These are phyloP conservation scores for Pythium apleroticum DNA, from an alignment of 352 stramenopile species.

Conservation along the genomic window DNA sequence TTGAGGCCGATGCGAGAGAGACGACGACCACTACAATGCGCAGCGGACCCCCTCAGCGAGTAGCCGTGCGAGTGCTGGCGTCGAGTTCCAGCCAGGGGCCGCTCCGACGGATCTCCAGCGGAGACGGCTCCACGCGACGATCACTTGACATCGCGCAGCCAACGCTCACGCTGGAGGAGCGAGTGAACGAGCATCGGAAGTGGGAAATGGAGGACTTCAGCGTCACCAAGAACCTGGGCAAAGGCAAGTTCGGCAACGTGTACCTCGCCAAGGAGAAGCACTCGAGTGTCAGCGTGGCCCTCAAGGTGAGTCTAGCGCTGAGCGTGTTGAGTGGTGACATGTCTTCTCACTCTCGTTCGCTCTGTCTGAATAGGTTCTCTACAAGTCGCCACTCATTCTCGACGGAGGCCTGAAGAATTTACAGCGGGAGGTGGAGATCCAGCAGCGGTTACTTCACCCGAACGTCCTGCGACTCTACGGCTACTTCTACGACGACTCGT, in stretches of 20 bases:
- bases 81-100: conserved; percentile 16
- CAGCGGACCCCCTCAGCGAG: conserved; percentile 35
- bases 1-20: conserved; percentile 1
- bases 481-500: conserved; percentile 87
- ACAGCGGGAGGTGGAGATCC: conserved; percentile 85
- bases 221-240: conserved; percentile 76
- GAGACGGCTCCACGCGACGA: conserved; percentile 26
- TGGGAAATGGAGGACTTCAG: conserved; percentile 79
- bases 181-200: conserved; percentile 50
- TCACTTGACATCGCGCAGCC: conserved; percentile 50
- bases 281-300: conserved; percentile 62
- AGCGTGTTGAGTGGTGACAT: background rate
- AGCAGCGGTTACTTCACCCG: conserved; percentile 68
- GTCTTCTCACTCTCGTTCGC: background rate
- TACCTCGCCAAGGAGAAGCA: conserved; percentile 77
- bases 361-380: conserved; percentile 46
- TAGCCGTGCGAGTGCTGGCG: conserved; percentile 32
- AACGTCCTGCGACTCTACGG: conserved; percentile 77
- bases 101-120: conserved; percentile 27
- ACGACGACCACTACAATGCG: conserved; percentile 2
- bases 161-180: conserved; percentile 42
- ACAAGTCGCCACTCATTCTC: conserved; percentile 59
- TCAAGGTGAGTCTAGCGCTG: conserved; percentile 54
- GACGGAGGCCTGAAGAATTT: conserved; percentile 61
- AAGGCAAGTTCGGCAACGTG: conserved; percentile 87